Base-by-base conservation (phyloP, 2,329 filamentous ascomycete species). In the Colletotrichum trifolii region DNA sequence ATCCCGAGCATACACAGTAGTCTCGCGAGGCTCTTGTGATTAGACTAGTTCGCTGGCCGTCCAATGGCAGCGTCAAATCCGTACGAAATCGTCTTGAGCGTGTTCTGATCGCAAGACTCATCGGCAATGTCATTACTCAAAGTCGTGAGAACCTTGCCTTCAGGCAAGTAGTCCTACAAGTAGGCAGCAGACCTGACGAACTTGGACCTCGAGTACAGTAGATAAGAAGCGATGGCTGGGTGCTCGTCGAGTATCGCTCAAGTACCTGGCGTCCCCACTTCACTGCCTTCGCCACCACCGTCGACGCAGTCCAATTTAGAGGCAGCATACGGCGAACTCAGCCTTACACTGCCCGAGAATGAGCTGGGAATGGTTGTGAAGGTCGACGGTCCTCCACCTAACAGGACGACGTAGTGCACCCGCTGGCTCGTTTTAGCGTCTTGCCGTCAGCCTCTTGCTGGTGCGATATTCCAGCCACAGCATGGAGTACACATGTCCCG, bases 401-500 rank as follows among this genome's bases (percentile, higher is more conserved):
- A 57, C 39, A 12, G 25, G 25, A 25, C 25, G 25, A 25, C 3
- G 25, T 5, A 25, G 25, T 8, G 50, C 45, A 64, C 42, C 57
- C 46, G 62, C 57, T 50, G 39, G 38, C 55, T 60, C 38, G 43
- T 39, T 60, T 65, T 69, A 69, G 69, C 64, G 61, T 53, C 57
- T 62, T 70, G 25, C 25, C 25, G 25, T 25, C 66, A 68, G 62
- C 68, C 4, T 25, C 25, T 25, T 67, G 64, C 69, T 71, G 67
- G 69, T 66, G 64, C 64, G 25, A 25, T 43, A 55, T 25, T 55
- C 68, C 70, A 72, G 70, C 71, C 69, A 71, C 68, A 40, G 35
- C 25, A 25, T 25, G 25, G 25, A 25, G 25, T 25, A 25, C 4
- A 25, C 25, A 25, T 25, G 25, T 25, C 25, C 1, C 25, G 4